A percentile compares a stretch with the other conserved stretches of the same genome.
phyloP scores from a whole-genome alignment of 2,329 filamentous ascomycete species.

The Exophiala aquamarina region DNA sequence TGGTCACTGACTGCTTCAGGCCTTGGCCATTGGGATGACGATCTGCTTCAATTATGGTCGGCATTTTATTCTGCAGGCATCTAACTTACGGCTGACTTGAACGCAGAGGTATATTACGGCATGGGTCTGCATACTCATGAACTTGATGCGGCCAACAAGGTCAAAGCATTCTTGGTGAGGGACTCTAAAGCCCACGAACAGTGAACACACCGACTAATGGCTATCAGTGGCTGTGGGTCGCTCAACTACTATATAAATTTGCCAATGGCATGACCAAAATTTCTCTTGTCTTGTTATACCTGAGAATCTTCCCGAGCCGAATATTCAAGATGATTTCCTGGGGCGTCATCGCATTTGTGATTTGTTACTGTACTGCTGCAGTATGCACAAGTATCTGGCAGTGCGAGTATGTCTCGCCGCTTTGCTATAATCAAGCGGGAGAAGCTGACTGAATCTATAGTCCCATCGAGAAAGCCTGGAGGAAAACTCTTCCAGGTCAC shows the following conservation, averaged over 20 bases:
- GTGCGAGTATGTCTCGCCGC: conserved; percentile 20
- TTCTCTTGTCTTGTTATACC: conserved; percentile 29
- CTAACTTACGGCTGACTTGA: too few relatives aligned
- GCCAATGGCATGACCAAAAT: conserved; percentile 29
- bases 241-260: conserved; percentile 31
- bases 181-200: neutral
- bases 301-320: conserved; percentile 25
- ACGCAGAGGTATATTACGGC: conserved; percentile 5
- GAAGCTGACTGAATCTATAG: neutral
- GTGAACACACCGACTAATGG: neutral
- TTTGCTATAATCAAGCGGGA: neutral
- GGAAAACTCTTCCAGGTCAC: conserved; percentile 15
- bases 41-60: conserved; percentile 4
- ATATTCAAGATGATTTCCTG: conserved; percentile 26
- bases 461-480: conserved; percentile 24
- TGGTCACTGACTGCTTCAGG: neutral
- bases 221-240: conserved; percentile 20
- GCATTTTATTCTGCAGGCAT: too few relatives aligned
- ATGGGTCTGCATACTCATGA: conserved; percentile 12
- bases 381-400: conserved; percentile 30
- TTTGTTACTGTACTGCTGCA: conserved; percentile 34
- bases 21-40: conserved; percentile 13
- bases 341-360: conserved; percentile 24
- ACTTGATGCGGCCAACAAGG: conserved; percentile 1
- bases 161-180: conserved; percentile 6